Evolutionary conservation across 2,329 filamentous ascomycete genomes (phyloP), one percentile per base, ranked within the genome.

Genomic region (Ilyonectria destructans): DNA sequence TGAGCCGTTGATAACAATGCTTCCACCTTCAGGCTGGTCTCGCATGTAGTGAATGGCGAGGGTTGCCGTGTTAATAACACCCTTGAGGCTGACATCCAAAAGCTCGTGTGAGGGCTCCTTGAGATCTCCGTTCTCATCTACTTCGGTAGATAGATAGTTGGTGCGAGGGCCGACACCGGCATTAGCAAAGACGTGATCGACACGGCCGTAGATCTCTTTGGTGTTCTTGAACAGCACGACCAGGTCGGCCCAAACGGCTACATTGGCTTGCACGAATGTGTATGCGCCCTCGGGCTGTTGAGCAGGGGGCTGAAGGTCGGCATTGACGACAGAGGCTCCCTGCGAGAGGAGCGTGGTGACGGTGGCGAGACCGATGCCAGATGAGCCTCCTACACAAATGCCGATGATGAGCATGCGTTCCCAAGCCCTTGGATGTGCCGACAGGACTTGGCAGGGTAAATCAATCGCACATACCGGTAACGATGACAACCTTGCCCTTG

Each of bases 171-270:
- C 80, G 33, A 90, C 79, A 17, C 89, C 89, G 0, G 89, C 89
- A 70, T 91, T 91, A 60, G 92, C 90, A 75, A 95, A 94, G 7
- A 93, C 93, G 77, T 93, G 89, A 49, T 93, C 93, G 68, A 96
- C 88, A 69, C 93, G 92, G 75, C 95, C 93, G 69, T 93, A 88
- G 59, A 93, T 90, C 12, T 83, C 78, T 65, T 84, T 83, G 2
- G 87, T 79, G 62, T 81, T 77, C 62, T 85, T 85, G 80, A 90
- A 91, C 12, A 90, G 80, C 0, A 79, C 77, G 13, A 82, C 77
- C 9, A 89, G 82, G 8, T 86, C 84, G 3, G 77, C 69, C 88
- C 88, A 90, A 17, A 79, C 76, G 1, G 83, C 79, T 2, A 89
- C 86, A 68, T 89, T 81, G 3, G 83, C 82, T 67, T 82, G 74